These are phyloP conservation scores for Raffaelea arxii DNA, from an alignment of 2,329 filamentous ascomycete species.

Conservation along the genomic window DNA sequence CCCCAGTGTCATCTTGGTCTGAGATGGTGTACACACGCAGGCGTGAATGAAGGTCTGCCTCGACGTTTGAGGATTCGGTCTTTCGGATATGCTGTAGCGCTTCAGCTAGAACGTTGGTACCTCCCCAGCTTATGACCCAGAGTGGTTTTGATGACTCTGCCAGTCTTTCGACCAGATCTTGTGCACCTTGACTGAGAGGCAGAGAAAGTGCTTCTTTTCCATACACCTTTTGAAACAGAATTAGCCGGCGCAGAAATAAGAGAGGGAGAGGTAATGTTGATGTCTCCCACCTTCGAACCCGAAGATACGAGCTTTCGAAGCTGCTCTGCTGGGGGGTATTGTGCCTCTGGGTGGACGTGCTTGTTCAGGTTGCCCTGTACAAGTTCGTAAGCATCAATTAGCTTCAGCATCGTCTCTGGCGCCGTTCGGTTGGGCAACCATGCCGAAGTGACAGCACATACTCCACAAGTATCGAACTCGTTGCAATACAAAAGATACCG, in stretches of 20 bases:
- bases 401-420: slow-evolving; percentile 30
- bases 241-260: slow-evolving; percentile 7
- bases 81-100: slow-evolving; percentile 30
- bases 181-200: not conserved
- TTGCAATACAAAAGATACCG: slow-evolving; percentile 35
- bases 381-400: slow-evolving; percentile 31
- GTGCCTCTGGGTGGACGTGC: slow-evolving; percentile 28
- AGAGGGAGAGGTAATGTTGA: not conserved
- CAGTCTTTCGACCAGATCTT: slow-evolving; percentile 20
- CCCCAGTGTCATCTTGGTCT: slow-evolving; percentile 48
- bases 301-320: slow-evolving; percentile 19
- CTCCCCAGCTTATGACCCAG: slow-evolving; percentile 44
- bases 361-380: slow-evolving; percentile 36
- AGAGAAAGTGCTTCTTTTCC: not conserved
- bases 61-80: slow-evolving; percentile 19
- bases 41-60: slow-evolving; percentile 26
- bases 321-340: slow-evolving; percentile 23
- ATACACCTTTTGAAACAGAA: too few relatives aligned
- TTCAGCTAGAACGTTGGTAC: slow-evolving; percentile 41
- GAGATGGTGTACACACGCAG: slow-evolving; percentile 46
- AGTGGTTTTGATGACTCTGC: slow-evolving; percentile 29
- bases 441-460: slow-evolving; percentile 33
- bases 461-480: slow-evolving; percentile 32
- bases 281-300: slow-evolving; percentile 14
- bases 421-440: slow-evolving; percentile 30